phyloP scores from a whole-genome alignment of 78 protist species.

The Dictyostelium firmibasis region DNA sequence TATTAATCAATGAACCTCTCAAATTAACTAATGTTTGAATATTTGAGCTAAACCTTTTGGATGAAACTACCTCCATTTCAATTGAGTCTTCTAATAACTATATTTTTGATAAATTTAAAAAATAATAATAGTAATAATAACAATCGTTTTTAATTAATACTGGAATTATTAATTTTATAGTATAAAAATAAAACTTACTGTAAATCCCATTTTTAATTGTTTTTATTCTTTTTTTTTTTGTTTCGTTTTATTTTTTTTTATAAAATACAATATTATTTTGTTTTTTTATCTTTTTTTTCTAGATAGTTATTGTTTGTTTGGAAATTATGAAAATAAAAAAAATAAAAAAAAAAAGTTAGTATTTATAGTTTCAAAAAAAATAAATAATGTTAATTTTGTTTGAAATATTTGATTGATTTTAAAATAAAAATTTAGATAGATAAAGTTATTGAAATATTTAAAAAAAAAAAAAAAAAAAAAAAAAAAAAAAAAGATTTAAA shows the following conservation, averaged over 20 bases:
- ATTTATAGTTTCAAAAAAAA: too few relatives aligned
- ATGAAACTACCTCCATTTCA: conserved; percentile 50
- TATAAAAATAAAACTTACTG: not conserved
- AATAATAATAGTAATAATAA: not conserved
- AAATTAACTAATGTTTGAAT: conserved; percentile 31
- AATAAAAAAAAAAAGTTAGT: too few relatives aligned
- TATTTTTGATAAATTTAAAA: not conserved
- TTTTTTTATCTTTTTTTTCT: too few relatives aligned
- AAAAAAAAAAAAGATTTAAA: not conserved
- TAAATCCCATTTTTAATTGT: conserved; percentile 2
- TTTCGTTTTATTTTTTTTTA: too few relatives aligned
- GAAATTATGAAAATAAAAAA: too few relatives aligned
- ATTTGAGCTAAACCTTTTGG: conserved; percentile 35
- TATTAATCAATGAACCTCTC: conserved; percentile 44
- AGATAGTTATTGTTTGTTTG: too few relatives aligned
- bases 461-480: too few relatives aligned
- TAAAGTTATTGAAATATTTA: too few relatives aligned
- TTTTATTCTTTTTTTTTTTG: not conserved
- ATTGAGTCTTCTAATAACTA: conserved; percentile 48
- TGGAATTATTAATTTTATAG: too few relatives aligned
- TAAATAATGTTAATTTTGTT: not conserved
- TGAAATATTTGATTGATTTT: not conserved
- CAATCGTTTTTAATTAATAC: too few relatives aligned
- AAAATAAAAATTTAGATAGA: too few relatives aligned
- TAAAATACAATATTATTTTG: not conserved